phyloP scores from a whole-genome alignment of 1,284 basidiomycete genomes.

The Moesziomyces parantarcticus region DNA sequence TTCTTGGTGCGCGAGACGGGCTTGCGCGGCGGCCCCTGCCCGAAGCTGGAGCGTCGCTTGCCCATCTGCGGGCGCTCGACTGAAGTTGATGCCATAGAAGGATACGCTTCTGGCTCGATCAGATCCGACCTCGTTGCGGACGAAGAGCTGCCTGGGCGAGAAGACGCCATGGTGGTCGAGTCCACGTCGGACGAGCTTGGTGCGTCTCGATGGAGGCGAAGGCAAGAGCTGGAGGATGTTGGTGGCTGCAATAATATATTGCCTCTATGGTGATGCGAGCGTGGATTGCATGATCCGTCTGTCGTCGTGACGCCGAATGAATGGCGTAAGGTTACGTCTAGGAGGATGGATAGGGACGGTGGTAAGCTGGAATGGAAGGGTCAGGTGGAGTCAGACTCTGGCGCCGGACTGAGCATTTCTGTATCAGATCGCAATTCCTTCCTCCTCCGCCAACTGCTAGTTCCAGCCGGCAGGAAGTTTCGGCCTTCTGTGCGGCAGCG shows the following conservation, averaged over 20 bases:
- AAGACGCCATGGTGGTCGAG: conserved; percentile 13
- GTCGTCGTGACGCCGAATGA: background rate
- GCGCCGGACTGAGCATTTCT: background rate
- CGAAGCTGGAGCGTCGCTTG: conserved; percentile 23
- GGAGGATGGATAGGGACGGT: background rate
- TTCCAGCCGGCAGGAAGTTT: no score
- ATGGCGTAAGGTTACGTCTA: background rate
- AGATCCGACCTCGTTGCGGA: conserved; percentile 12
- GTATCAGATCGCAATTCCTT: background rate
- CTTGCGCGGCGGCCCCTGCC: conserved; percentile 36
- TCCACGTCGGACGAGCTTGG: background rate
- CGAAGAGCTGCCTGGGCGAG: conserved; percentile 3
- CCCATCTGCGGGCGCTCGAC: conserved; percentile 23
- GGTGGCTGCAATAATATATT: background rate
- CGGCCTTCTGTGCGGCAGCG: no score
- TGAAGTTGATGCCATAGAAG: conserved; percentile 33
- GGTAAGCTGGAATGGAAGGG: no score
- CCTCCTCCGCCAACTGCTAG: no score
- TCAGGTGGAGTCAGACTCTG: background rate
- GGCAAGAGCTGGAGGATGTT: background rate
- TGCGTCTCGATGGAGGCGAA: conserved; percentile 11
- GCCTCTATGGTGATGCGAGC: background rate
- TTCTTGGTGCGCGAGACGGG: conserved; percentile 74
- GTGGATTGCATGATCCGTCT: background rate
- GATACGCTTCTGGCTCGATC: conserved; percentile 35